phyloP scores from a whole-genome alignment of 805 yeast genomes.

The Saturnispora mendoncae region DNA sequence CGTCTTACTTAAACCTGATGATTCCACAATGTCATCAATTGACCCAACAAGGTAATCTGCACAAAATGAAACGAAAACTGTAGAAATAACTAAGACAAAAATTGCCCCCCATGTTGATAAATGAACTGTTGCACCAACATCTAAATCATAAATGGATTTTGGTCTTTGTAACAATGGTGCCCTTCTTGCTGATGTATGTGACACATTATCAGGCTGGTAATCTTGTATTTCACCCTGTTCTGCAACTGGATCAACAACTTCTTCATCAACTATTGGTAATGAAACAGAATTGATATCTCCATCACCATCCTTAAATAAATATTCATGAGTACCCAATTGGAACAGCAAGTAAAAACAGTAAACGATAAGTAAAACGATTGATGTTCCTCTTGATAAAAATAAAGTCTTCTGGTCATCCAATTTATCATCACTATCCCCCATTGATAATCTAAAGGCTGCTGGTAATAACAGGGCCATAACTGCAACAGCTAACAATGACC shows the following conservation, averaged over 20 bases:
- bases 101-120: slow-evolving; percentile 50
- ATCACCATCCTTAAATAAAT: slow-evolving; percentile 48
- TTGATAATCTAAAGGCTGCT: slow-evolving; percentile 87
- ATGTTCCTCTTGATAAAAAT: slow-evolving; percentile 75
- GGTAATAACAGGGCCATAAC: slow-evolving; percentile 86
- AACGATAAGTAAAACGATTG: slow-evolving; percentile 66
- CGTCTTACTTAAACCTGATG: slow-evolving; percentile 84
- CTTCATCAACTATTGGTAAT: slow-evolving; percentile 23
- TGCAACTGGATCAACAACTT: not conserved
- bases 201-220: not conserved
- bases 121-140: slow-evolving; percentile 26
- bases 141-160: slow-evolving; percentile 24
- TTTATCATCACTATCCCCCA: slow-evolving; percentile 34
- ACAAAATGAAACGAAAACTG: slow-evolving; percentile 75
- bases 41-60: slow-evolving; percentile 94
- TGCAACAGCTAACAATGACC: slow-evolving; percentile 84
- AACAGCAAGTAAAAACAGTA: slow-evolving; percentile 74
- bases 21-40: slow-evolving; percentile 78
- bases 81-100: slow-evolving; percentile 48
- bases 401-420: slow-evolving; percentile 39
- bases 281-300: not conserved
- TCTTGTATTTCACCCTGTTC: not conserved
- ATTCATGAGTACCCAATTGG: slow-evolving; percentile 82
- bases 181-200: slow-evolving; percentile 15
- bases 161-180: slow-evolving; percentile 24